Evolutionary conservation across 2,329 filamentous ascomycete species (phyloP).

Genomic region (Ascochyta koolunga): DNA sequence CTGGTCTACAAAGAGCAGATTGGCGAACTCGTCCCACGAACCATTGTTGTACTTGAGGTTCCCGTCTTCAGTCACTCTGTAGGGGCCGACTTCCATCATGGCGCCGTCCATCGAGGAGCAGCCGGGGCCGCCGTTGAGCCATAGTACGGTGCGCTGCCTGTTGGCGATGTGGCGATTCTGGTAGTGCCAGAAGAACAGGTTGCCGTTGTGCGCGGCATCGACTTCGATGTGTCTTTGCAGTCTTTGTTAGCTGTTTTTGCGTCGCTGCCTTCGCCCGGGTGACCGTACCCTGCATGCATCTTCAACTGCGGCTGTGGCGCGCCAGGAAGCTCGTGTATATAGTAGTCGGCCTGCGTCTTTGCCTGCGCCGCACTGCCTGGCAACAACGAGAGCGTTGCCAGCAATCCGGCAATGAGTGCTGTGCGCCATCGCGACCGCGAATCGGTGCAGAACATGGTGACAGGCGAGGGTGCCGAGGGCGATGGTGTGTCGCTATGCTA

Average conservation of each 20-base stretch:
- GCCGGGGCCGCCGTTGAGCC: conserved; percentile 95
- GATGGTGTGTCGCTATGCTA: conserved; percentile 45
- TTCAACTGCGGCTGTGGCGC: conserved; percentile 81
- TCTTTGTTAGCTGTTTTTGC: conserved; percentile 2
- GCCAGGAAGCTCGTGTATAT: conserved; percentile 82
- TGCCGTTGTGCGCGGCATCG: conserved; percentile 81
- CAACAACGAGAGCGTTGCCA: conserved; percentile 42
- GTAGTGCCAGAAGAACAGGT: conserved; percentile 98
- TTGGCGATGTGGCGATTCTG: conserved; percentile 95
- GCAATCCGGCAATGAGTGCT: conserved; percentile 39
- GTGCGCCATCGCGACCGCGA: conserved; percentile 41
- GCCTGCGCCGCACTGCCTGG: conserved; percentile 47
- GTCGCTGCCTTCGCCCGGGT: background rate
- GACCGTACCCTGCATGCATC: conserved; percentile 93
- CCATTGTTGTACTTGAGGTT: conserved; percentile 83
- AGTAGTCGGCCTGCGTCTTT: conserved; percentile 83
- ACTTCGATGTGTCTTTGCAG: conserved; percentile 83
- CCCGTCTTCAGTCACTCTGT: conserved; percentile 76
- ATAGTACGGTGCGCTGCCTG: conserved; percentile 87
- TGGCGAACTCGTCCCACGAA: conserved; percentile 99
- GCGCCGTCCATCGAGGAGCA: conserved; percentile 98
- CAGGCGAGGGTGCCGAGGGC: conserved; percentile 23
- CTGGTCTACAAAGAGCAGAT: conserved; percentile 95
- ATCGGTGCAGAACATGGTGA: conserved; percentile 35
- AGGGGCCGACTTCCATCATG: conserved; percentile 95